A percentile compares a stretch with the other conserved stretches of the same genome.
phyloP scores from a whole-genome alignment of 2,329 filamentous ascomycete species.

The Botrytis fabae region DNA sequence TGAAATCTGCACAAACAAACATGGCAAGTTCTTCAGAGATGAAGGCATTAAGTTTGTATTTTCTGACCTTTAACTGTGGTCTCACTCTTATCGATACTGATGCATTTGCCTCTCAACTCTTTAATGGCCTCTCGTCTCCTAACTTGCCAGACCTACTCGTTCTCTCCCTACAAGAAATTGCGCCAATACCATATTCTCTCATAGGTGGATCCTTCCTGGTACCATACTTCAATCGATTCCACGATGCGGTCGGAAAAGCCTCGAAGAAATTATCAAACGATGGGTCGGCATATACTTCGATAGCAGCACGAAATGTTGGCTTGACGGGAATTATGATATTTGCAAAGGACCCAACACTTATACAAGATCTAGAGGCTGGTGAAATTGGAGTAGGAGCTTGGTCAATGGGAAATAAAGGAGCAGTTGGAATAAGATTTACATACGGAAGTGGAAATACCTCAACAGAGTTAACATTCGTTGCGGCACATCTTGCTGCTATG shows the following conservation, averaged over 20 bases:
- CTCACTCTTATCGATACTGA: conserved; percentile 68
- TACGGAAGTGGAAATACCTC: conserved; percentile 48
- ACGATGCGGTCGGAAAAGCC: conserved; percentile 70
- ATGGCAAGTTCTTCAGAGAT: conserved; percentile 16
- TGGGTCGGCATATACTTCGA: conserved; percentile 59
- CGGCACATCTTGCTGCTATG: conserved; percentile 85
- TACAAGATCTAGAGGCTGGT: conserved; percentile 71
- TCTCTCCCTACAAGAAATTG: conserved; percentile 80
- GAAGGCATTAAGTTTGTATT: conserved; percentile 62
- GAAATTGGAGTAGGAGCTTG: conserved; percentile 81
- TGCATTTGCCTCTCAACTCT: conserved; percentile 70
- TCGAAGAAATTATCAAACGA: conserved; percentile 45
- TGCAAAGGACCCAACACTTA: conserved; percentile 60
- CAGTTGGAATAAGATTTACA: conserved; percentile 73
- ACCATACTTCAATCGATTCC: conserved; percentile 73
- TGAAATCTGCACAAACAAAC: neutral
- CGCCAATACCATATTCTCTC: conserved; percentile 80
- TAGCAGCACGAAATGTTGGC: conserved; percentile 74
- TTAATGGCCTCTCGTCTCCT: conserved; percentile 53
- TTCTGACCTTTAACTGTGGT: conserved; percentile 89
- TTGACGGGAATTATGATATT: conserved; percentile 92
- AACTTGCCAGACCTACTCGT: conserved; percentile 67
- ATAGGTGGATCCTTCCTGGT: conserved; percentile 78
- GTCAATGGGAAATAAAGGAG: conserved; percentile 95
- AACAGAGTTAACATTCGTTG: conserved; percentile 78